phyloP scores from a whole-genome alignment of 2,329 filamentous ascomycete species.

The Xylaria sp. region DNA sequence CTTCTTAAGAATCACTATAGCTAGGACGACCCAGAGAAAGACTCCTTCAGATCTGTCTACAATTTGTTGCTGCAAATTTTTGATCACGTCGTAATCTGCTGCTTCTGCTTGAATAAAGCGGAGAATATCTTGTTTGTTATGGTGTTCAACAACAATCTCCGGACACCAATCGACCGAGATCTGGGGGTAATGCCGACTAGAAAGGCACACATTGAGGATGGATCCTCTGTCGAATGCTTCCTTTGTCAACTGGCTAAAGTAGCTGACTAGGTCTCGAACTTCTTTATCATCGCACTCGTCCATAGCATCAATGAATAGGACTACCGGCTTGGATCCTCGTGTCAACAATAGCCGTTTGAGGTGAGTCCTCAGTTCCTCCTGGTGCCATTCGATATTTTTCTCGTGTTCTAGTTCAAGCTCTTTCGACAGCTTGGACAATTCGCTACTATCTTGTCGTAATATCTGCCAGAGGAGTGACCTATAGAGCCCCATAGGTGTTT shows the following conservation, averaged over 20 bases:
- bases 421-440: too few relatives aligned
- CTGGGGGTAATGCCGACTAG: not conserved
- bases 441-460: too few relatives aligned
- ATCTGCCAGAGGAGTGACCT: too few relatives aligned
- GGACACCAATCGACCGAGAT: not conserved
- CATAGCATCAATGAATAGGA: not conserved
- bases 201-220: not conserved
- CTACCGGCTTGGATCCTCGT: not conserved
- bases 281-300: not conserved
- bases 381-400: too few relatives aligned
- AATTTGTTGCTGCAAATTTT: not conserved
- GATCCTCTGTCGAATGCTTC: not conserved
- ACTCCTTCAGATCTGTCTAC: not conserved
- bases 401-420: too few relatives aligned
- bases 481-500: too few relatives aligned
- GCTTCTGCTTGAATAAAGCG: not conserved
- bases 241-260: not conserved
- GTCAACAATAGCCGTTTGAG: not conserved
- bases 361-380: too few relatives aligned
- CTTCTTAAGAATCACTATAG: not conserved
- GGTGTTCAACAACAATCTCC: not conserved
- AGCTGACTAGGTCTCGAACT: not conserved
- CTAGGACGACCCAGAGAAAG: constrained; percentile 1
- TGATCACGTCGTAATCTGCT: not conserved
- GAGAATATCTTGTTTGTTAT: not conserved